A percentile compares a stretch with the other conserved stretches of the same genome.
Conservation (phyloP, 176 grass and related monocot genomes). For the Microstegium vimineum region DNA sequence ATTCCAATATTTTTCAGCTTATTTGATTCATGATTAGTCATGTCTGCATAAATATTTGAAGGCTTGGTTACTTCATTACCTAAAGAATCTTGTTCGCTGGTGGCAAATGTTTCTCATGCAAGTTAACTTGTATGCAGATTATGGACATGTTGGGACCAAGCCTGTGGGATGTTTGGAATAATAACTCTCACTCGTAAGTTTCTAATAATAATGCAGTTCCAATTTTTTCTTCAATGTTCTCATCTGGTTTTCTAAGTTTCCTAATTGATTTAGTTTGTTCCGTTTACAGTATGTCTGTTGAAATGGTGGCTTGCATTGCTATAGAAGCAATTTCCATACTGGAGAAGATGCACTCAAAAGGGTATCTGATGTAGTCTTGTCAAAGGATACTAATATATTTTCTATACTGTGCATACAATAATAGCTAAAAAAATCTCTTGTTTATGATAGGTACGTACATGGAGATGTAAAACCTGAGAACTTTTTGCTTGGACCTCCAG, state of each 20-base stretch:
- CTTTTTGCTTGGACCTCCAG: conserved; percentile 84
- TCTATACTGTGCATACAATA: conserved; percentile 3
- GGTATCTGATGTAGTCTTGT: conserved; percentile 43
- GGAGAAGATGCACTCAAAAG: conserved; percentile 92
- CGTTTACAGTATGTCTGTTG: conserved; percentile 73
- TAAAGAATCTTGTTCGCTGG: neutral
- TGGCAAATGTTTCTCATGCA: conserved; percentile 12
- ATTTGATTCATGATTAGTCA: conserved; percentile 17
- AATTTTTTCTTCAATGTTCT: conserved; percentile 17
- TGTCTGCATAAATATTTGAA: neutral
- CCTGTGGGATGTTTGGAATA: conserved; percentile 97
- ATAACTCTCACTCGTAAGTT: conserved; percentile 83
- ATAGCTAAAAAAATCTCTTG: conserved; percentile 1
- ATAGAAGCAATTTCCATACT: conserved; percentile 95
- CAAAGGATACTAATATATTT: conserved; percentile 17
- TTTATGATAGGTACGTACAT: conserved; percentile 76
- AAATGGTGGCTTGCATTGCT: conserved; percentile 99
- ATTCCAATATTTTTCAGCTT: neutral
- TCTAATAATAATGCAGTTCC: neutral
- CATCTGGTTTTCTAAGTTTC: neutral
- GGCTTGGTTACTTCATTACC: conserved; percentile 1
- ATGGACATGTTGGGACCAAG: conserved; percentile 98
- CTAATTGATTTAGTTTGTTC: conserved; percentile 6
- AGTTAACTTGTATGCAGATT: conserved; percentile 38
- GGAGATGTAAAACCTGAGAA: conserved; percentile 97